Base-by-base conservation (phyloP, 2,329 filamentous ascomycete genomes). In the Chaetomium olivaceum region DNA sequence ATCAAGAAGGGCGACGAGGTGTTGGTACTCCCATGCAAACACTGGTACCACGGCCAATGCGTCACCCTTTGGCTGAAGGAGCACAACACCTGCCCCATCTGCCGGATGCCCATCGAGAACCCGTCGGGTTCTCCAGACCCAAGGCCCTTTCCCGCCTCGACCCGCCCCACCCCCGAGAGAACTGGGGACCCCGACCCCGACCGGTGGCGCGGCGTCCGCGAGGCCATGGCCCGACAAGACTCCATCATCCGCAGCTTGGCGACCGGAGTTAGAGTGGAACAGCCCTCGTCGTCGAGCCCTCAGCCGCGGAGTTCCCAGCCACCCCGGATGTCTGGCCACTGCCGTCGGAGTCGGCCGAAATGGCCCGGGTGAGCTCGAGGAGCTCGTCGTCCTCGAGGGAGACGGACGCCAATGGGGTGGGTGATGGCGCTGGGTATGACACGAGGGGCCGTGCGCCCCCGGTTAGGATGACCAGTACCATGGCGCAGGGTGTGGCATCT, bases 31-130 rank as follows among this genome's bases (percentile, higher is more conserved):
- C 93, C 93, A 0, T 99, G 95, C 78, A 90, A 87, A 66, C 95
- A 99, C 74, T 97, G 92, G 92, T 98, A 97, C 76, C 94, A 97
- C 74, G 89, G 89, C 65, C 81, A 86, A 29, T 98, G 94, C 73
- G 91, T 95, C 39, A 84, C 87, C 27, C 82, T 91, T 58, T 98
- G 94, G 94, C 80, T 98, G 60, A 87, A 85, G 72, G 91, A 96
- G 77, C 93, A 97, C 77, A 93, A 97, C 73, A 97, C 93, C 0
- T 98, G 94, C 73, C 94, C 94, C 1, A 89, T 93, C 61, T 94
- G 91, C 74, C 85, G 91, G 48, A 85, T 85, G 19, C 76, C 85
- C 2, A 83, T 87, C 48, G 83, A 85, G 69, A 46, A 23, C 29
- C 27, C 52, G 21, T 43, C 21, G 3, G 67, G 72, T 6, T 46